Evolutionary conservation across 1,139 yeast genomes (phyloP), one percentile per base, ranked within the genome.

Genomic region (Lodderomyces theae): DNA sequence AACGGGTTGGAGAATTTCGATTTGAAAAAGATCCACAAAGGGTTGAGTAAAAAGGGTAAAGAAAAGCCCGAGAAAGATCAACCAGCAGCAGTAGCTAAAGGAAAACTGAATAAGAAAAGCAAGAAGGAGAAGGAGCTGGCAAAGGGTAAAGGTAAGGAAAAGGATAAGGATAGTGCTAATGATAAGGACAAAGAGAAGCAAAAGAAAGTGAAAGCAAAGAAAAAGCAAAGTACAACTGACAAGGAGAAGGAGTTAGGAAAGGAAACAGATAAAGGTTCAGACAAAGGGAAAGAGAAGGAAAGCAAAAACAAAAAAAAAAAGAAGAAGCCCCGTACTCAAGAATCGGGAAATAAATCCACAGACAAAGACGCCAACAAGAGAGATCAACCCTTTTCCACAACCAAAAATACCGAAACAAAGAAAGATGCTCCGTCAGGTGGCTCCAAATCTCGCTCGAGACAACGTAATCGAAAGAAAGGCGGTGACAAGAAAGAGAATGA

Each of bases 1-100:
- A 36, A 48, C 12, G 50, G 47, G 18, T 37, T 43, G 39, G 40
- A 42, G 10, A 40, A 48, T 8, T 52, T 52, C 36, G 50, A 50
- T 36, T 31, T 57, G 4, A 32, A 41, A 25, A 45, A 48, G 28
- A 41, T 35, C 12, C 44, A 41, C 23, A 48, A 47, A 25, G 26
- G 34, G 22, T 38, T 35, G 25, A 44, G 42, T 30, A 44, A 37
- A 33, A 46, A 45, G 32, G 42, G 41, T 19, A 43, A 48, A 29
- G 46, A 34, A 19, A 36, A 34, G 15, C 17, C 5, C 2, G 21
- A n/a, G 2, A 23, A 21, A 11, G 11, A 16, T 16, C 17, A 13
- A 11, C 12, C 31, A 28, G 31, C 4, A 15, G 18, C 4, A 15
- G 19, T 15, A 6, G 13, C 31, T 3, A 28, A 28, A 9, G 16